Conservation (phyloP, 805 yeast species). For the Kodamaea leandrae region DNA sequence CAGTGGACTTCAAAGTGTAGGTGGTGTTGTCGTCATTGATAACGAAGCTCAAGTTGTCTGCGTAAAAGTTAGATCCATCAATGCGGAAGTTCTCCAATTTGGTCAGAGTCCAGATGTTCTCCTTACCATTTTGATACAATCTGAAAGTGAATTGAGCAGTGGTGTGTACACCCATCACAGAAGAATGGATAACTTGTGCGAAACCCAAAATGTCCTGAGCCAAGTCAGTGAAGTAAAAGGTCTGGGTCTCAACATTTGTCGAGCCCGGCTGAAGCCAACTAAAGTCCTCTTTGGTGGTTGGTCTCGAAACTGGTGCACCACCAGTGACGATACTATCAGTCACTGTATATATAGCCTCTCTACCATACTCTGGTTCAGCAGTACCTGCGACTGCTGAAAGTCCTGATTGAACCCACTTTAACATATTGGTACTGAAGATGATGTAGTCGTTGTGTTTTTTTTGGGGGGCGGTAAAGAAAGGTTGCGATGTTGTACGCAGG, state of each 20-base stretch:
- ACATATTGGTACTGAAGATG: slow-evolving; percentile 32
- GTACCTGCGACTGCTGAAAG: slow-evolving; percentile 95
- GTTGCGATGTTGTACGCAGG: neutral
- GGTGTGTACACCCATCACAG: slow-evolving; percentile 79
- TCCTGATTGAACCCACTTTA: slow-evolving; percentile 82
- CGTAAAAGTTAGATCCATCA: slow-evolving; percentile 75
- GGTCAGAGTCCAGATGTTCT: slow-evolving; percentile 84
- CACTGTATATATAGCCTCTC: slow-evolving; percentile 86
- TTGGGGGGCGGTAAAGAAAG: slow-evolving; percentile 1
- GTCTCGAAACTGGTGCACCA: slow-evolving; percentile 48
- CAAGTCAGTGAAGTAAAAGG: slow-evolving; percentile 76
- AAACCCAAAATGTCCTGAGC: slow-evolving; percentile 71
- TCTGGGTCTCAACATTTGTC: slow-evolving; percentile 94
- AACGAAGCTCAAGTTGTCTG: slow-evolving; percentile 66
- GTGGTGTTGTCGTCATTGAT: slow-evolving; percentile 54
- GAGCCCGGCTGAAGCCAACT: slow-evolving; percentile 69
- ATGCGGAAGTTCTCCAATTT: slow-evolving; percentile 74
- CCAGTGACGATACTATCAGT: slow-evolving; percentile 47
- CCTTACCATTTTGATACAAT: slow-evolving; percentile 51
- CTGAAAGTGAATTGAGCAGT: slow-evolving; percentile 95
- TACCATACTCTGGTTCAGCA: slow-evolving; percentile 96
- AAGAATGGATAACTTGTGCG: slow-evolving; percentile 93
- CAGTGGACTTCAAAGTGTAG: slow-evolving; percentile 54
- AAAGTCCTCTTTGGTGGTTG: slow-evolving; percentile 65
- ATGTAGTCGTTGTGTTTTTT: slow-evolving; percentile 2